These are phyloP conservation scores for Magnaporthiopsis rhizophila DNA, from an alignment of 2,329 filamentous ascomycete genomes.

Conservation along the genomic window DNA sequence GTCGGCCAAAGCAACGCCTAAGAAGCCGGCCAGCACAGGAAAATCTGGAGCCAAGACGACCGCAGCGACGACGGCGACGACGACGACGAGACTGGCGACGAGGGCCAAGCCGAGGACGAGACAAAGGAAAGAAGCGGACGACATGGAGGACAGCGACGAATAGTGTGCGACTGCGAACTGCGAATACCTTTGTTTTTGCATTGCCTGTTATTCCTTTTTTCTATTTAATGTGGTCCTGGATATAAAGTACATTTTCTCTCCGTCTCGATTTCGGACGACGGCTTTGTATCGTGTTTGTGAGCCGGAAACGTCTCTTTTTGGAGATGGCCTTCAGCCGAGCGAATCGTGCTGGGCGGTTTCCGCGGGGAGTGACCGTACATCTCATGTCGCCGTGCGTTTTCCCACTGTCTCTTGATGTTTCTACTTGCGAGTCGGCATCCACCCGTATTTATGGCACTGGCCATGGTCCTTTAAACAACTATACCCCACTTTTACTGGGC, in stretches of 20 bases:
- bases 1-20: constrained; percentile 2
- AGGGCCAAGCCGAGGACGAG: constrained; percentile 6
- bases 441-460: neutral
- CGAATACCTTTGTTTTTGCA: neutral
- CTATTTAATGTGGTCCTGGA: neutral
- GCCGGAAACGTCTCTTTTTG: neutral
- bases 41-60: neutral
- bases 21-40: neutral
- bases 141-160: constrained; percentile 6
- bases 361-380: neutral
- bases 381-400: neutral
- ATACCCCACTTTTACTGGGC: neutral
- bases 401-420: neutral
- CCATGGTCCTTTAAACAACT: neutral
- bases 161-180: constrained; percentile 1
- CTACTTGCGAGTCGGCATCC: neutral
- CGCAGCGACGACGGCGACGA: neutral
- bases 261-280: neutral
- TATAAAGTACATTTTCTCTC: neutral
- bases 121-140: neutral
- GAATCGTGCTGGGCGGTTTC: no score
- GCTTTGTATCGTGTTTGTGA: neutral
- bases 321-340: neutral
- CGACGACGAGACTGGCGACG: constrained; percentile 5
- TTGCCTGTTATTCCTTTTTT: neutral